Conservation (phyloP, 2,329 filamentous ascomycete species). For the Diaporthe sp. region DNA sequence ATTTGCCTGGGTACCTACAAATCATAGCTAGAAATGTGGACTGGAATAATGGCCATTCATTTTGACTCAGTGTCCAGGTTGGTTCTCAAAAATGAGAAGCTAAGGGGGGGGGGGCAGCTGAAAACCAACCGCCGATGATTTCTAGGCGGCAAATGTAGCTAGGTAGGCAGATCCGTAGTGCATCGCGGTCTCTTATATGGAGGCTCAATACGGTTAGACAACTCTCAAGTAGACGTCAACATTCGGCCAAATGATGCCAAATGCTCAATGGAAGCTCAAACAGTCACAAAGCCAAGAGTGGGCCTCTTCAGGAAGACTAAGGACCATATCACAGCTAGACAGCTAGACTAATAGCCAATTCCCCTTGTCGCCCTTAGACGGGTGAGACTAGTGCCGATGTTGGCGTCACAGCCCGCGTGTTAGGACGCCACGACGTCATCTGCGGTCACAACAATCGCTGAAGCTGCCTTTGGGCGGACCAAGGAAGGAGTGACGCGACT, state of each 20-base stretch:
- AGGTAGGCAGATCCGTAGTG: background rate
- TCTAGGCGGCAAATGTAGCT: background rate
- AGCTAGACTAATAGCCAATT: background rate
- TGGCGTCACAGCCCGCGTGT: constrained; percentile 27
- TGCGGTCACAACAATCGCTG: constrained; percentile 4
- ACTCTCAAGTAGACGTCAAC: too few relatives aligned
- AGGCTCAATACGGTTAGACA: background rate
- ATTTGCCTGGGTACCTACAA: background rate
- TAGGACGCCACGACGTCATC: constrained; percentile 25
- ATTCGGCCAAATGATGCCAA: background rate
- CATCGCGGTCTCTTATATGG: background rate
- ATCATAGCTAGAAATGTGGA: background rate
- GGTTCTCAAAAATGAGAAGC: background rate
- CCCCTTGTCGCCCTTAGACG: background rate
- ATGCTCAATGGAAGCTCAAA: background rate
- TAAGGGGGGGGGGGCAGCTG: background rate
- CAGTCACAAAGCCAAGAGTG: background rate
- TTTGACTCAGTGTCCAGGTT: background rate
- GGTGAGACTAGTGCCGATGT: constrained; percentile 8
- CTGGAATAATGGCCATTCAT: background rate
- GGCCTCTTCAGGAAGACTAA: background rate
- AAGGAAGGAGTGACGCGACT: background rate
- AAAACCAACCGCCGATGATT: background rate
- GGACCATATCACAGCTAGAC: background rate
- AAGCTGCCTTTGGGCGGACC: background rate